Conservation (phyloP, 345 rosid genomes). For the Lepidium didymum region DNA sequence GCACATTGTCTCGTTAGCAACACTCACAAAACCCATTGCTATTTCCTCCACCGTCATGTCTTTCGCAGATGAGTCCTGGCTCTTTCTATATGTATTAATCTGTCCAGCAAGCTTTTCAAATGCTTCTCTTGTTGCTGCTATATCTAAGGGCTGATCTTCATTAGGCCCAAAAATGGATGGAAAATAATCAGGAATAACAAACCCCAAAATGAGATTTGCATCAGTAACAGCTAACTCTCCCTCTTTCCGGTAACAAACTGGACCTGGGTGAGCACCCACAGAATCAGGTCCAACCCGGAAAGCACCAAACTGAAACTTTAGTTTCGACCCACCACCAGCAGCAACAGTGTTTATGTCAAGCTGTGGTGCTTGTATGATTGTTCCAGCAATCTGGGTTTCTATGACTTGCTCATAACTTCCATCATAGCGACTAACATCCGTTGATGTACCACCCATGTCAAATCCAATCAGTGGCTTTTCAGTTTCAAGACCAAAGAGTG, state of each 20-base stretch:
- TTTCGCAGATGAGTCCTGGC: constrained; percentile 61
- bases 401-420: constrained; percentile 94
- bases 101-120: constrained; percentile 67
- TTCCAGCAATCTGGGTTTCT: constrained; percentile 97
- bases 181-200: constrained; percentile 84
- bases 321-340: constrained; percentile 96
- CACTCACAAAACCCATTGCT: constrained; percentile 86
- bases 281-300: constrained; percentile 94
- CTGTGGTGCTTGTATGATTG: constrained; percentile 96
- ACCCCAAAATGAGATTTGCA: constrained; percentile 86
- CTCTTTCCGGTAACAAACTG: constrained; percentile 91
- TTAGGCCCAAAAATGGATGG: constrained; percentile 89
- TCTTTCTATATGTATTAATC: constrained; percentile 70
- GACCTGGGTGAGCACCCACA: constrained; percentile 98
- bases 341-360: constrained; percentile 97
- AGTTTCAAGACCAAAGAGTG: constrained; percentile 85
- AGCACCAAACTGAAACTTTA: constrained; percentile 90
- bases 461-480: constrained; percentile 93
- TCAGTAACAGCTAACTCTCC: constrained; percentile 92
- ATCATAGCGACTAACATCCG: constrained; percentile 96
- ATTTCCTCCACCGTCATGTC: constrained; percentile 87
- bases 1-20: constrained; percentile 98
- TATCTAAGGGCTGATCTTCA: constrained; percentile 78
- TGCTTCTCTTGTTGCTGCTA: constrained; percentile 63
- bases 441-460: constrained; percentile 99